Evolutionary conservation across 2,329 filamentous ascomycete genomes (phyloP).

Genomic region (Fusarium redolens): DNA sequence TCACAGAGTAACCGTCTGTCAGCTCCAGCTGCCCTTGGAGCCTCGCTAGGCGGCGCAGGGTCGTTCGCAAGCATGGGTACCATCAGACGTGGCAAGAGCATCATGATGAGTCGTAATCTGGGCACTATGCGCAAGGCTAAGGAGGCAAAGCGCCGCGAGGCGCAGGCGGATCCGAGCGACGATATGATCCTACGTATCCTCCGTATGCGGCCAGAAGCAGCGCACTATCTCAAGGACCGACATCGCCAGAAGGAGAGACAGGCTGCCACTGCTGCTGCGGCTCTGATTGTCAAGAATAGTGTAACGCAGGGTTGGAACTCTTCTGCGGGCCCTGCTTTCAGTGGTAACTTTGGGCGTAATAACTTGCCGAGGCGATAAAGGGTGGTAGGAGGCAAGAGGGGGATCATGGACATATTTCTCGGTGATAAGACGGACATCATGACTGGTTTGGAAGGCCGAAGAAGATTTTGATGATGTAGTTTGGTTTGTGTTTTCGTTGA

Average conservation of each 20-base stretch:
- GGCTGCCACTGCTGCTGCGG: slow-evolving; percentile 88
- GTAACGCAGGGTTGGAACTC: slow-evolving; percentile 69
- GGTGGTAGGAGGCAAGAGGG: slow-evolving; percentile 3
- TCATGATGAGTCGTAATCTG: slow-evolving; percentile 93
- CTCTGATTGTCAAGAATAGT: slow-evolving; percentile 94
- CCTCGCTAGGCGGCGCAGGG: slow-evolving; percentile 50
- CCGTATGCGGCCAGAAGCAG: slow-evolving; percentile 92
- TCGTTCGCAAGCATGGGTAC: slow-evolving; percentile 75
- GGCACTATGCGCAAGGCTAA: slow-evolving; percentile 97
- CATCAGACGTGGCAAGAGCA: slow-evolving; percentile 76
- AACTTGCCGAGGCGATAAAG: slow-evolving; percentile 60
- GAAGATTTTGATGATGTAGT: slow-evolving; percentile 10
- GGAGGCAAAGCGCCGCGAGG: slow-evolving; percentile 94
- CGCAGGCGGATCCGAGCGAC: slow-evolving; percentile 95
- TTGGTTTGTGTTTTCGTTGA: slow-evolving; percentile 33
- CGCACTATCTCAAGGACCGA: slow-evolving; percentile 86
- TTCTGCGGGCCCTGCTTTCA: slow-evolving; percentile 45
- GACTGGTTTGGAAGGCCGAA: not conserved
- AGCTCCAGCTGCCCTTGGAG: slow-evolving; percentile 65
- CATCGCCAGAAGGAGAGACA: slow-evolving; percentile 94
- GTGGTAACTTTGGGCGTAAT: slow-evolving; percentile 58
- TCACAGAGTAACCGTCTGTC: slow-evolving; percentile 73
- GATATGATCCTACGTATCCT: slow-evolving; percentile 98
- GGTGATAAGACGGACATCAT: not conserved
- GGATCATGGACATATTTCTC: slow-evolving; percentile 5